Evolutionary conservation across 2,329 filamentous ascomycete species (phyloP).

Genomic region (Xylariales sp.): DNA sequence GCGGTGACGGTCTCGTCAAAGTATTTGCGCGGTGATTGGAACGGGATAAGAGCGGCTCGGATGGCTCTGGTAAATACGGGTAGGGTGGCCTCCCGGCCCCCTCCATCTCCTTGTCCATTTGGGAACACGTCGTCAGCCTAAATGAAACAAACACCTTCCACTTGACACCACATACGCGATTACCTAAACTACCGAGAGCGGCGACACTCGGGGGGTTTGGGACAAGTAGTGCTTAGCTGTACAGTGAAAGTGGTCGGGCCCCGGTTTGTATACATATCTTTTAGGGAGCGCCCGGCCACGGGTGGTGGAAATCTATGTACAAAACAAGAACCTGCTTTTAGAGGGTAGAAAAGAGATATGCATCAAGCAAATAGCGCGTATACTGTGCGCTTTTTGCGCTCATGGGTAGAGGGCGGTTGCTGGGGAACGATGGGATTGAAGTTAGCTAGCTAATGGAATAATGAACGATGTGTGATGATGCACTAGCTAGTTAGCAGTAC

Average conservation of each 20-base stretch:
- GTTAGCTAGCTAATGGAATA: no score
- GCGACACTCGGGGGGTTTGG: no score
- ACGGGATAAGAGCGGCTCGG: not conserved
- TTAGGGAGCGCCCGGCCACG: no score
- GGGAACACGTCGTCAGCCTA: not conserved
- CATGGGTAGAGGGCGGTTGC: not conserved
- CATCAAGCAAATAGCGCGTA: not conserved
- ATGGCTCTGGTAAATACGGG: constrained; percentile 9
- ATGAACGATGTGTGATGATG: no score
- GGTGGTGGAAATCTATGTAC: not conserved
- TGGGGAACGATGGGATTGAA: no score
- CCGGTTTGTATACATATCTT: no score
- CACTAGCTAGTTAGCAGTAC: no score
- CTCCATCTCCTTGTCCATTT: not conserved
- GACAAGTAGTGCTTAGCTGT: no score
- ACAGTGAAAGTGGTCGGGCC: no score
- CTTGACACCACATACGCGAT: not conserved
- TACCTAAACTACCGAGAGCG: not conserved
- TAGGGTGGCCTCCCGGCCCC: no score
- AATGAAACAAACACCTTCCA: not conserved
- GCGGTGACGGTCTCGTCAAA: constrained; percentile 95
- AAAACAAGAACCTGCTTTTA: constrained; percentile 3
- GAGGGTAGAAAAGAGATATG: not conserved
- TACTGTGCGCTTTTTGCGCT: not conserved
- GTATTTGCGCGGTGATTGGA: constrained; percentile 73